phyloP scores from a whole-genome alignment of 148 eudicot species.

The Linanthus parryae region DNA sequence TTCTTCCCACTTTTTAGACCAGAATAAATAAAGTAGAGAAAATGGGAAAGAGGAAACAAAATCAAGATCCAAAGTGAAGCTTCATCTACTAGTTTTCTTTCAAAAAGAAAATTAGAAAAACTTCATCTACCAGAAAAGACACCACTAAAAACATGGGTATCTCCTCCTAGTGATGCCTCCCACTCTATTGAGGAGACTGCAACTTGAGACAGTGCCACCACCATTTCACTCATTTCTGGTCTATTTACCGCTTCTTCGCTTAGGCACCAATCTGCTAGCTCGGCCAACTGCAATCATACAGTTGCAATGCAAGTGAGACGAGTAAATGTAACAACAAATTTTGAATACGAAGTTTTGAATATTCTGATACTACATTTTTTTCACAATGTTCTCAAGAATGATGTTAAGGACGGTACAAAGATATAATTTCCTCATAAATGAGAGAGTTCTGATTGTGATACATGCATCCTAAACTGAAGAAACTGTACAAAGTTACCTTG shows the following conservation, averaged over 20 bases:
- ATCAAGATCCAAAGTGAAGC: too few species aligned
- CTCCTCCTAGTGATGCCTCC: constrained; percentile 51
- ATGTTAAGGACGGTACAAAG: too few species aligned
- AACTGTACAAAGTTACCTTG: constrained; percentile 22
- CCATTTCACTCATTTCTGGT: constrained; percentile 47
- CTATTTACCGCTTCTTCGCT: constrained; percentile 38
- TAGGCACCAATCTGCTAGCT: constrained; percentile 39
- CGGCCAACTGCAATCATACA: constrained; percentile 35
- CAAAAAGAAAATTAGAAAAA: background rate
- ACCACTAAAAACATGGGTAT: constrained; percentile 36
- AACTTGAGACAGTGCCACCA: constrained; percentile 27
- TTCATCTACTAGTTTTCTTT: too few species aligned
- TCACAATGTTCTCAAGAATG: too few species aligned
- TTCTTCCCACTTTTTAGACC: background rate
- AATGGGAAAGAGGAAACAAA: background rate
- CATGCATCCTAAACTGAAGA: background rate
- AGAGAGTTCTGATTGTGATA: background rate
- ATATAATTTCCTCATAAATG: too few species aligned
- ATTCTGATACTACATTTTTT: too few species aligned
- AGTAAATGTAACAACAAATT: too few species aligned
- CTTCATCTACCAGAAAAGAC: constrained; percentile 30
- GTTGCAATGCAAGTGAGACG: background rate
- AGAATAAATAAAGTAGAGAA: background rate
- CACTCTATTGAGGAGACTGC: constrained; percentile 32
- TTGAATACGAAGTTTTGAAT: too few species aligned